Conservation (phyloP, 805 yeast species). For the Schwanniomyces pseudopolymorphus region DNA sequence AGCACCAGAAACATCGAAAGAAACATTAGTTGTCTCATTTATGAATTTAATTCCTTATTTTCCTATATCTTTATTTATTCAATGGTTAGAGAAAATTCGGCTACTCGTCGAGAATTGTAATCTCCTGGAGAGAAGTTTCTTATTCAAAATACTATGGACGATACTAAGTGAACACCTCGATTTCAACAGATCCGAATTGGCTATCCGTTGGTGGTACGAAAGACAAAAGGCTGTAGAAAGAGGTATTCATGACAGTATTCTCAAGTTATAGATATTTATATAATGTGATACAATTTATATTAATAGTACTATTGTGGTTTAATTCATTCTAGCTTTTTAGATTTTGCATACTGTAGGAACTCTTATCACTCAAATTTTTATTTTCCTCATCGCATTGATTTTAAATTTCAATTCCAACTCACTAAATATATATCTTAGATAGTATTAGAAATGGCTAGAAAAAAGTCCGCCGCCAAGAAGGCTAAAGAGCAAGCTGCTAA, state of each 20-base stretch:
- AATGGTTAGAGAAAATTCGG: conserved; percentile 51
- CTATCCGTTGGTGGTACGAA: conserved; percentile 65
- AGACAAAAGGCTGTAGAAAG: conserved; percentile 10
- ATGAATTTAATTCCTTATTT: conserved; percentile 55
- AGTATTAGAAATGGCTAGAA: conserved; percentile 63
- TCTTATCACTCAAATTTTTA: not conserved
- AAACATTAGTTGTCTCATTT: conserved; percentile 47
- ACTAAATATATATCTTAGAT: not conserved
- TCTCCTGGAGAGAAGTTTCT: conserved; percentile 34
- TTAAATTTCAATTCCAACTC: not conserved
- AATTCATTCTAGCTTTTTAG: too few relatives aligned
- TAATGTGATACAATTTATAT: not conserved
- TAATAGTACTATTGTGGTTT: not conserved
- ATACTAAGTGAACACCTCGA: conserved; percentile 58
- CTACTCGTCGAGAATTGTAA: conserved; percentile 30
- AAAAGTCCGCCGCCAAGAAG: conserved; percentile 78
- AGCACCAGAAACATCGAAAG: conserved; percentile 42
- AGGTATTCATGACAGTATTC: not conserved
- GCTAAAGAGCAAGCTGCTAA: conserved; percentile 51
- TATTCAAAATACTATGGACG: conserved; percentile 50
- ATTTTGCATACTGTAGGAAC: not conserved
- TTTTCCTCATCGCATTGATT: conserved; percentile 1
- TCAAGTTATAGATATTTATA: not conserved
- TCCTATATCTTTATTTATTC: conserved; percentile 38
- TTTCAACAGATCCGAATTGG: conserved; percentile 54